These are phyloP conservation scores for Clonostachys sp. DNA, from an alignment of 2,329 filamentous ascomycete species.

Conservation along the genomic window DNA sequence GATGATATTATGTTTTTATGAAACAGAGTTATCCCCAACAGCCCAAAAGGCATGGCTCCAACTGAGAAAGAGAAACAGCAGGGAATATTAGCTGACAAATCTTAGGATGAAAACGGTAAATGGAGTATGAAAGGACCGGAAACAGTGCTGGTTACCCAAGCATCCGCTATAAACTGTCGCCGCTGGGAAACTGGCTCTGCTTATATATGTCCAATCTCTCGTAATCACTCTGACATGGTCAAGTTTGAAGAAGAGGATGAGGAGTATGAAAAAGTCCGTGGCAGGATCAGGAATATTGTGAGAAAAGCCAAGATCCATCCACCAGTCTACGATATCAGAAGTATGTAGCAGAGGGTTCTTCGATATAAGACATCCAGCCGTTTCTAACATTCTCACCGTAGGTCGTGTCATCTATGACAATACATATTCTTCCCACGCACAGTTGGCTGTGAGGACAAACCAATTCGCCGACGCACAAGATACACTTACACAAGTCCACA, in stretches of 20 bases:
- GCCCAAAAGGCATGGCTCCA: constrained; percentile 7
- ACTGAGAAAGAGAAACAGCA: background rate
- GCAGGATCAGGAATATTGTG: background rate
- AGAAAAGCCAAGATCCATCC: background rate
- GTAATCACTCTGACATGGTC: constrained; percentile 13
- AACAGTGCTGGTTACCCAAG: constrained; percentile 11
- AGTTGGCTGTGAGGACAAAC: no score
- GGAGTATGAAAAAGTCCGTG: constrained; percentile 4
- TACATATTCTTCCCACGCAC: no score
- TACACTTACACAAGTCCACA: no score
- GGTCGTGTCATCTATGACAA: no score
- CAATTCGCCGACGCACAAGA: no score
- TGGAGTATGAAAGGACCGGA: constrained; percentile 14
- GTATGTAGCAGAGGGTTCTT: no score
- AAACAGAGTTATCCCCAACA: constrained; percentile 14
- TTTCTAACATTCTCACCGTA: no score
- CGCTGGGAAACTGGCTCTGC: constrained; percentile 11
- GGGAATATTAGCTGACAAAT: background rate
- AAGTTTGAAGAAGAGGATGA: constrained; percentile 13
- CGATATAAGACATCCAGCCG: no score
- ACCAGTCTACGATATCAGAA: no score
- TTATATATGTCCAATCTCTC: constrained; percentile 10
- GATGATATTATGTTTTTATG: constrained; percentile 15
- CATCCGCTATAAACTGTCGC: constrained; percentile 14
- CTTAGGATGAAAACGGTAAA: constrained; percentile 7